These are phyloP conservation scores for Cordyceps cateniannulata DNA, from an alignment of 2,329 filamentous ascomycete genomes.

Conservation along the genomic window DNA sequence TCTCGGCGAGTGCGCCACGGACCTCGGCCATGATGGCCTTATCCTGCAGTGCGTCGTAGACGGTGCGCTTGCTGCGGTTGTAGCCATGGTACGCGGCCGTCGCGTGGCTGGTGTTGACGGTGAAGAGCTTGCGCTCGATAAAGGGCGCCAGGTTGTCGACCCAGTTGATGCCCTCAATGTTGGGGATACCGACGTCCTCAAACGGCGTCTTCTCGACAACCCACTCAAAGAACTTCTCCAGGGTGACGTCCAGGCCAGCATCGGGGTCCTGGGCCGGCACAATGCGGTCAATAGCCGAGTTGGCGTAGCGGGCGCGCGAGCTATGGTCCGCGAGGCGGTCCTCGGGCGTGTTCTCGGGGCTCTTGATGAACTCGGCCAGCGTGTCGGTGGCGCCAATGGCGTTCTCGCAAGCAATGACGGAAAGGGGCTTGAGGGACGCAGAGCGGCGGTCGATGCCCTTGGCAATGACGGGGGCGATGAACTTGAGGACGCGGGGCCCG, in stretches of 20 bases:
- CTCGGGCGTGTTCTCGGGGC: conserved; percentile 62
- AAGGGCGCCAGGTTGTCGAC: conserved; percentile 87
- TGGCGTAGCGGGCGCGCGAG: conserved; percentile 80
- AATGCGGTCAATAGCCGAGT: conserved; percentile 97
- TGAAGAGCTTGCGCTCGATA: conserved; percentile 99
- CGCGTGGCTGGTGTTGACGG: conserved; percentile 96
- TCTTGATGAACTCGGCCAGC: conserved; percentile 73
- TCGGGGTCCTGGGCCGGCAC: conserved; percentile 81
- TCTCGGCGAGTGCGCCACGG: conserved; percentile 74
- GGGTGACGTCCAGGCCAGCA: conserved; percentile 81
- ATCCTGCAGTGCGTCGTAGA: conserved; percentile 83
- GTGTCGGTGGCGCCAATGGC: conserved; percentile 91
- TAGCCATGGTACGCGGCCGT: conserved; percentile 95
- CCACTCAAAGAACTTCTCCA: conserved; percentile 99
- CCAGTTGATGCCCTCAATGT: conserved; percentile 86
- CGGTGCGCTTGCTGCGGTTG: conserved; percentile 75
- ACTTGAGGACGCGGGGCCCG: conserved; percentile 91
- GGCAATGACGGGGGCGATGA: conserved; percentile 91
- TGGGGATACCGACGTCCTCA: conserved; percentile 55
- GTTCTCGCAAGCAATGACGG: conserved; percentile 97
- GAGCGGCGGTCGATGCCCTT: conserved; percentile 81
- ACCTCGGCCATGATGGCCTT: conserved; percentile 74
- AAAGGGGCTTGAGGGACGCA: conserved; percentile 55
- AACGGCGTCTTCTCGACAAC: conserved; percentile 88
- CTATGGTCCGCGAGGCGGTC: conserved; percentile 62